These are phyloP conservation scores for Scheffersomyces amazonensis DNA, from an alignment of 805 yeast species.

Conservation along the genomic window DNA sequence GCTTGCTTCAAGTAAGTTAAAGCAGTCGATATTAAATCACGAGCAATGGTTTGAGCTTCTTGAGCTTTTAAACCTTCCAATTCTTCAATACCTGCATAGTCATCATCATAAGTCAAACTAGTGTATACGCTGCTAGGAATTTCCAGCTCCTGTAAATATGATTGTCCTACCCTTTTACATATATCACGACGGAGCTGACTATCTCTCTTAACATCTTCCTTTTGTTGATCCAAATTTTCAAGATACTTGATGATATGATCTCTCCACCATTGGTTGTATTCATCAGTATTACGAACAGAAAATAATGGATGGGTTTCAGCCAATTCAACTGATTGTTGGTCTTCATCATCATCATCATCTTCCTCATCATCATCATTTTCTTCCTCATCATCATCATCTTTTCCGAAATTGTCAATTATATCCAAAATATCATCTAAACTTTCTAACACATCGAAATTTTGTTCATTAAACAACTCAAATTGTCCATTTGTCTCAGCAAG, in stretches of 20 bases:
- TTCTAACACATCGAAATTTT: conserved; percentile 51
- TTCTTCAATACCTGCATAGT: conserved; percentile 19
- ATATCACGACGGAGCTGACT: conserved; percentile 33
- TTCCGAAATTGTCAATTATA: conserved; percentile 63
- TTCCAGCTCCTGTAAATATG: conserved; percentile 64
- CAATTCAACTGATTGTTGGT: no score
- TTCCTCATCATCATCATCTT: conserved; percentile 22
- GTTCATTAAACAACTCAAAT: conserved; percentile 33
- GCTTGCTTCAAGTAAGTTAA: conserved; percentile 55
- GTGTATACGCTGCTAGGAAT: conserved; percentile 54
- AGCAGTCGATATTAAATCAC: conserved; percentile 49
- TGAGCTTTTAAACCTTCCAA: conserved; percentile 33
- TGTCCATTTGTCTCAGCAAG: conserved; percentile 18
- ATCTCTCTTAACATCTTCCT: conserved; percentile 3
- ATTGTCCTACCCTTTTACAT: conserved; percentile 56
- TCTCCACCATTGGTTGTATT: conserved; percentile 58
- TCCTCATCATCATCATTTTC: conserved; percentile 14
- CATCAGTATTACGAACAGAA: conserved; percentile 34
- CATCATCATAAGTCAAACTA: conserved; percentile 57
- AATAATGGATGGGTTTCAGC: conserved; percentile 56
- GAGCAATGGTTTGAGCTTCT: conserved; percentile 50
- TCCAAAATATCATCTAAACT: conserved; percentile 68
- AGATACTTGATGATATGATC: conserved; percentile 36
- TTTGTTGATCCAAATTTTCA: conserved; percentile 22
- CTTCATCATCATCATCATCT: conserved; percentile 25